Conservation (phyloP, 148 eudicot species). For the Camellia lanceoleosa region DNA sequence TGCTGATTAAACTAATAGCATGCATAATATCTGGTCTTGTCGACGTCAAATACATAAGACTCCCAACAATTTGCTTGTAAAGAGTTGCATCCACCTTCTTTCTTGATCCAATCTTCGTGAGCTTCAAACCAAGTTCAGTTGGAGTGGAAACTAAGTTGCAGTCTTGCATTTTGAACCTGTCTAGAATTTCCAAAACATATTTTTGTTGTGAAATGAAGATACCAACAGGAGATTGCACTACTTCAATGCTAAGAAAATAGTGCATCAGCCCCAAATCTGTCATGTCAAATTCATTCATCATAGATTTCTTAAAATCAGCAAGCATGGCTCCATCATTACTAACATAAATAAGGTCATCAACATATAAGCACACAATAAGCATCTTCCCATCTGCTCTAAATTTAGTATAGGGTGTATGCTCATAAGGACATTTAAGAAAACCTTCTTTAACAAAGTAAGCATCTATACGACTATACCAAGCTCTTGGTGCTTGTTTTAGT, state of each 20-base stretch:
- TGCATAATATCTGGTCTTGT: not conserved
- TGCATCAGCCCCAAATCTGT: too few relatives aligned
- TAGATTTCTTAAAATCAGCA: not conserved
- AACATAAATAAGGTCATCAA: constrained; percentile 11
- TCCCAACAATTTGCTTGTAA: constrained; percentile 1
- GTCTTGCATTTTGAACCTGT: not conserved
- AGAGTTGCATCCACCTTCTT: not conserved
- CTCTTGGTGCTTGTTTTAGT: too few relatives aligned
- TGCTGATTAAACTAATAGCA: not conserved
- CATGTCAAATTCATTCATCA: too few relatives aligned
- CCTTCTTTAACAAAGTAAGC: too few relatives aligned
- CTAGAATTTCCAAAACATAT: not conserved
- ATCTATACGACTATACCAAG: too few relatives aligned
- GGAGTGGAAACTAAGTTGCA: not conserved
- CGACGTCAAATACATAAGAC: not conserved
- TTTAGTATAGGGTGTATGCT: too few relatives aligned
- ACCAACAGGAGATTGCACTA: not conserved
- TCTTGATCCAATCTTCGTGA: too few relatives aligned
- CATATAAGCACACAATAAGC: constrained; percentile 4
- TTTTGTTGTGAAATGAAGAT: not conserved
- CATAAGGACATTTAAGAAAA: too few relatives aligned
- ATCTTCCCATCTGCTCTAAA: not conserved
- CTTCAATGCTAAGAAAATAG: not conserved
- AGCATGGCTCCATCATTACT: not conserved
- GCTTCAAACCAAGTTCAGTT: not conserved